Conservation (phyloP, 2,329 filamentous ascomycete species). For the Clonostachys rosea region DNA sequence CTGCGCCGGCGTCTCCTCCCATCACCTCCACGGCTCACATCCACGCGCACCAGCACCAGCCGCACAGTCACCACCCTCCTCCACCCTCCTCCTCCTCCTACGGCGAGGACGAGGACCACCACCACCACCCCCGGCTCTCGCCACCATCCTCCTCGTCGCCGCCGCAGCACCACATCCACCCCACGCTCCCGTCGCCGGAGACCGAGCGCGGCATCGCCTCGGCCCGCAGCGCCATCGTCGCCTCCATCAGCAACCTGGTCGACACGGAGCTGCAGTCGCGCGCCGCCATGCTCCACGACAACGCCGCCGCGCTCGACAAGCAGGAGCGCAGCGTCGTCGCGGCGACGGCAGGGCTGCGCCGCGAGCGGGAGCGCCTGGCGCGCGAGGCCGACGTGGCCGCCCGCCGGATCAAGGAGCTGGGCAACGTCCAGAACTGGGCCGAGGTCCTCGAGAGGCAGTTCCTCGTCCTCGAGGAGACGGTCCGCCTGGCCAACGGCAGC, state of each 20-base stretch:
- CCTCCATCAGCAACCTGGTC: slow-evolving; percentile 64
- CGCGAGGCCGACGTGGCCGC: slow-evolving; percentile 59
- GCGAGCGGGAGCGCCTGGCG: slow-evolving; percentile 62
- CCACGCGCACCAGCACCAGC: slow-evolving; percentile 3
- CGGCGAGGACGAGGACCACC: slow-evolving; percentile 1
- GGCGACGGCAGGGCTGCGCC: slow-evolving; percentile 54
- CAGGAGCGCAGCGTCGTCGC: slow-evolving; percentile 64
- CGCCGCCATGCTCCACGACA: slow-evolving; percentile 64
- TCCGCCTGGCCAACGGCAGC: slow-evolving; percentile 43
- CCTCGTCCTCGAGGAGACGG: slow-evolving; percentile 58
- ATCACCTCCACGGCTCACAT: not conserved
- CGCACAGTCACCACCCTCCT: not conserved
- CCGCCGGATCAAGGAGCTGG: slow-evolving; percentile 68
- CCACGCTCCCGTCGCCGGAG: slow-evolving; percentile 32
- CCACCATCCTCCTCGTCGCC: not conserved
- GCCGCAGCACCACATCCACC: slow-evolving; percentile 7
- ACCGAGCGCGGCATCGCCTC: slow-evolving; percentile 45
- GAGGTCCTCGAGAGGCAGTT: slow-evolving; percentile 73
- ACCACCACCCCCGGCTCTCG: slow-evolving; percentile 2
- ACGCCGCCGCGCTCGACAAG: slow-evolving; percentile 57
- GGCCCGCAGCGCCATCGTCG: slow-evolving; percentile 54
- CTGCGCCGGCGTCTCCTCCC: not conserved
- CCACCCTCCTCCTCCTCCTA: slow-evolving; percentile 1
- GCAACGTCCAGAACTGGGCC: slow-evolving; percentile 83
- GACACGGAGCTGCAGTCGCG: slow-evolving; percentile 65